Evolutionary conservation across 371 early-diverging fungal genomes (phyloP), one percentile per base, ranked within the genome.

Genomic region (Umbelopsis sp.): DNA sequence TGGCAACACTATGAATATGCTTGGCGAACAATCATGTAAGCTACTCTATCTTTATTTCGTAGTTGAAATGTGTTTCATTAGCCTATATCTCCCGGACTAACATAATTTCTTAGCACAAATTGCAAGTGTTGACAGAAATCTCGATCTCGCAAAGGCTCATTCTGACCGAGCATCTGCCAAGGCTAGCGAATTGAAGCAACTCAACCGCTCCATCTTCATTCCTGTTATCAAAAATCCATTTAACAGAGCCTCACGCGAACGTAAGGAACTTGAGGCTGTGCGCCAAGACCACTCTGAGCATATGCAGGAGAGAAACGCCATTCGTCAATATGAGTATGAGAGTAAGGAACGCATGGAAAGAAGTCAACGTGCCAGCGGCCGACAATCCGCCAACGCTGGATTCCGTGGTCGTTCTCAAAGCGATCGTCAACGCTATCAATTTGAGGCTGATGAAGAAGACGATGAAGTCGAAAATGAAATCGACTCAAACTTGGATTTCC

Each of bases 201-300:
- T 93, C 41, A 93, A 93, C 80, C 82, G 88, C 57, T 93, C 90
- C 63, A 94, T 95, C 76, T 88, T 94, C 75, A 79, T 90, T 10
- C 86, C 92, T 14, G 82, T 84, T 73, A 71, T 93, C 69, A 78
- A 86, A 76, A 89, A 89, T 53, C 90, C 90, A 37, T 88, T 89
- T 72, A 83, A 70, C 48, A 77, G 74, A 57, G 80, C 80, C 63
- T 89, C 89, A 70, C 84, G 85, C 45, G 84, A 86, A 69, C 77
- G 82, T 52, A 74, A 76, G 63, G 88, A 90, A 70, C 72, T 80
- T 3, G 84, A 83, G 70, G 67, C 78, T 16, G 80, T 75, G 63
- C 86, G 85, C 25, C 78, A 75, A 44, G 88, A 78, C 52, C 80
- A 79, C 29, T 82, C 81, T 44, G 81, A 82, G 46, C 80, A 85